Evolutionary conservation across 2,329 filamentous ascomycete species (phyloP).

Genomic region (Microdochium trichocladiopsis): DNA sequence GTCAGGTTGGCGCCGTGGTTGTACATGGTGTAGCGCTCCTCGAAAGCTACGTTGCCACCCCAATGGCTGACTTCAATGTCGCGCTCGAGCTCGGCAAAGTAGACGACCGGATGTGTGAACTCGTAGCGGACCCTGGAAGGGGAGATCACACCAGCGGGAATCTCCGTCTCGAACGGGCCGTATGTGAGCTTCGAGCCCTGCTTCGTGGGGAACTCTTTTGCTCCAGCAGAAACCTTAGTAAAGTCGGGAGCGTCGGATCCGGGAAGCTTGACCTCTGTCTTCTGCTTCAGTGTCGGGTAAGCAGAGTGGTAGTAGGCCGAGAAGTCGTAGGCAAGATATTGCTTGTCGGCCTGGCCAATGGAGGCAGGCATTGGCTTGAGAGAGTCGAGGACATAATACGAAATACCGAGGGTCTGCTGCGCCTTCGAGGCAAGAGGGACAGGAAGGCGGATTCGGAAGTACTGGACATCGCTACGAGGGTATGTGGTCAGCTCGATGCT

Average conservation of each 20-base stretch:
- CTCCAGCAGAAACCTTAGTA: constrained; percentile 63
- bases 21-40: constrained; percentile 84
- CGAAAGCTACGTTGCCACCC: constrained; percentile 93
- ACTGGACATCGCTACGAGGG: constrained; percentile 58
- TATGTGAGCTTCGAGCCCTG: constrained; percentile 84
- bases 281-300: constrained; percentile 85
- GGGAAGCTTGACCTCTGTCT: constrained; percentile 91
- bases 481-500: background rate
- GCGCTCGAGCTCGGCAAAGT: constrained; percentile 72
- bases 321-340: constrained; percentile 82
- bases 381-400: constrained; percentile 74
- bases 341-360: constrained; percentile 78
- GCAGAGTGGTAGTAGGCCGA: constrained; percentile 78
- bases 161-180: constrained; percentile 70
- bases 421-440: constrained; percentile 66
- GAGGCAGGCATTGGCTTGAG: constrained; percentile 72
- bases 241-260: constrained; percentile 76
- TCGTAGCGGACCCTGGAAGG: constrained; percentile 82
- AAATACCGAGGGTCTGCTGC: constrained; percentile 82
- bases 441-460: constrained; percentile 77
- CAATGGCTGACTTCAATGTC: constrained; percentile 96
- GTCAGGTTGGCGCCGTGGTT: constrained; percentile 79
- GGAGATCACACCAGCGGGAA: constrained; percentile 68
- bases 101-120: constrained; percentile 85
- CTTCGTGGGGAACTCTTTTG: constrained; percentile 61